These are phyloP conservation scores for Solanum chacoense DNA, from an alignment of 305 asterid genomes.

Conservation along the genomic window DNA sequence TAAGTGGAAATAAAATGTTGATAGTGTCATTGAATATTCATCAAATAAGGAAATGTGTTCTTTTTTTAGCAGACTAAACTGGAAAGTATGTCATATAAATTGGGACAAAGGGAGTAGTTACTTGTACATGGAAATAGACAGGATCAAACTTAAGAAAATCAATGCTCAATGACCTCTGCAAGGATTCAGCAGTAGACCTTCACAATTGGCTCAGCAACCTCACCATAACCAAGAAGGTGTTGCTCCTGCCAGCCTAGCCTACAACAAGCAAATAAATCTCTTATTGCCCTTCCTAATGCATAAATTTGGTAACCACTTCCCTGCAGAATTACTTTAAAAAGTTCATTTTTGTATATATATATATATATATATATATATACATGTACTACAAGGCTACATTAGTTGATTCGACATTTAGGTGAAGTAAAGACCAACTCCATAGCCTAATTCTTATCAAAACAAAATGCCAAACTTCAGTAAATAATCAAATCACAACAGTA, in stretches of 20 bases:
- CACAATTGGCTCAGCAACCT: conserved; percentile 43
- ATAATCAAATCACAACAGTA: too few species aligned
- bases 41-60: too few species aligned
- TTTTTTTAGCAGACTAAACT: too few species aligned
- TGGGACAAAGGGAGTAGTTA: too few species aligned
- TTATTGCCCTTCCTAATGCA: conserved; percentile 62
- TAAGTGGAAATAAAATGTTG: too few species aligned
- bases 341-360: neutral
- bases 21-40: too few species aligned
- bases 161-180: neutral
- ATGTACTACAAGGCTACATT: neutral
- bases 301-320: conserved; percentile 63
- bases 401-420: neutral
- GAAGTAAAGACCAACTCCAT: too few species aligned
- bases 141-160: neutral
- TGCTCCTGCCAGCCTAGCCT: conserved; percentile 80
- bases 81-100: too few species aligned
- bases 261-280: conserved; percentile 85
- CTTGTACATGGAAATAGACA: neutral
- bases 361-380: too few species aligned
- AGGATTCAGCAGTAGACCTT: conserved; percentile 26
- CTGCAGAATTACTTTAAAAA: conserved; percentile 20
- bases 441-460: too few species aligned
- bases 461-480: too few species aligned
- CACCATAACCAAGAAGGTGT: conserved; percentile 44